Base-by-base conservation (phyloP, 768 basidiomycete species). In the Tephrocybe sp. region DNA sequence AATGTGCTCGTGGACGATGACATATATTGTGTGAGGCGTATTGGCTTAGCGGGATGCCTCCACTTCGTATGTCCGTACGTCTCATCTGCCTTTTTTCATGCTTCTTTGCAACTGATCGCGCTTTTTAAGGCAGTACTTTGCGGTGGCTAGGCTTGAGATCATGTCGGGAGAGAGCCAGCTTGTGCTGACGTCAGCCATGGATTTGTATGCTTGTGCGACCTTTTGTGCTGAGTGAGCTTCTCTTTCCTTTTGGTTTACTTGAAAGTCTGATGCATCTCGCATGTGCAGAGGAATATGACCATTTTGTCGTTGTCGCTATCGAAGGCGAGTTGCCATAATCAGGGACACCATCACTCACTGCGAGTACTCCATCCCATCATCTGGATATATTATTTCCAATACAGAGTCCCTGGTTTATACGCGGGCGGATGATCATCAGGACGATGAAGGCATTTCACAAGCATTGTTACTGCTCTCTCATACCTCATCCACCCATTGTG, bases 91-190 rank as follows among this genome's bases (percentile, higher is more conserved):
- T n/a, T n/a, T n/a, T n/a, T n/a, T n/a, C n/a, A n/a, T n/a, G n/a
- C n/a, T n/a, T n/a, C n/a, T 14, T 56, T 19, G 32, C 42, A 8
- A 17, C 17, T 45, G 11, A 46, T 59, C 32, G 31, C 0, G 0
- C 5, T 17, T 40, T 20, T 47, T 4, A 48, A 84, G 82, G 75
- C 59, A 90, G 83, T 2, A 84, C 83, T 0, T 62, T 86, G 44
- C 74, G 85, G 32, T 91, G 88, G 87, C 80, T 79, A 56, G 80
- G 4, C 88, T 88, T 0, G 86, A 89, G 60, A 66, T 87, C 39
- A 70, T 87, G 66, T 61, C 62, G 19, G 84, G 80, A 1, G 59
- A 68, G 6, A 66, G 69, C 11, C 63, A 64, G 44, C 53, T 52
- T 4, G 40, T 49, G 20, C 63, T 82, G 38, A 87, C 83, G 0